A percentile compares a stretch with the other conserved stretches of the same genome.
Evolutionary conservation across 148 eudicot species (phyloP).

Genomic region (Silene conica): DNA sequence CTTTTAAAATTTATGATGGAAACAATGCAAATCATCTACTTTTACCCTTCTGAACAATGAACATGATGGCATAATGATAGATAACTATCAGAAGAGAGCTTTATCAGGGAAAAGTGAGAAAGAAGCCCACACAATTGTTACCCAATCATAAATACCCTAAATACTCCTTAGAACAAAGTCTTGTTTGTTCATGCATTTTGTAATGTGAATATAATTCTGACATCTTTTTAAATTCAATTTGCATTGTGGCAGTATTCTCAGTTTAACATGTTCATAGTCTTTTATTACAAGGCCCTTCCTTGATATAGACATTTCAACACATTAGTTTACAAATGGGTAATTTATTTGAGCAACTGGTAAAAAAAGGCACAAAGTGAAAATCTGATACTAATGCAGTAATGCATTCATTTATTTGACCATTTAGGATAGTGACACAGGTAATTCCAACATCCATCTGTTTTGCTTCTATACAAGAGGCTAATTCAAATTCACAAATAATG

Average conservation of each 20-base stretch:
- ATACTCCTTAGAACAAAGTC: not conserved
- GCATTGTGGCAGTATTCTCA: not conserved
- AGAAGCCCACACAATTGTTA: not conserved
- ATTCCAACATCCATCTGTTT: too few relatives aligned
- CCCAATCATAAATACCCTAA: not conserved
- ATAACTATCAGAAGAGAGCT: not conserved
- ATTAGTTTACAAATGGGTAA: not conserved
- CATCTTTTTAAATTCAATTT: slow-evolving; percentile 10
- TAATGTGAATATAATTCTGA: slow-evolving; percentile 4
- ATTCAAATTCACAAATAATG: too few relatives aligned
- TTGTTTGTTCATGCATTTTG: slow-evolving; percentile 17
- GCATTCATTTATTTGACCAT: too few relatives aligned
- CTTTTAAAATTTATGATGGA: too few relatives aligned
- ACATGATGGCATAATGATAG: not conserved
- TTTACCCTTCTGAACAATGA: too few relatives aligned
- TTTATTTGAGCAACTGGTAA: not conserved
- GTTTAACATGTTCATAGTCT: slow-evolving; percentile 11
- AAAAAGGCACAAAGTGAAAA: not conserved
- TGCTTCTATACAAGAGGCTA: too few relatives aligned
- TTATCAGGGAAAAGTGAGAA: not conserved
- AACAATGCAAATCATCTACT: too few relatives aligned
- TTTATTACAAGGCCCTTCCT: slow-evolving; percentile 16
- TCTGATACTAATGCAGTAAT: not conserved
- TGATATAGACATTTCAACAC: slow-evolving; percentile 22
- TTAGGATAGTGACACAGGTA: too few relatives aligned